These are phyloP conservation scores for Elsinoe necatrix DNA, from an alignment of 2,329 filamentous ascomycete genomes.

Conservation along the genomic window DNA sequence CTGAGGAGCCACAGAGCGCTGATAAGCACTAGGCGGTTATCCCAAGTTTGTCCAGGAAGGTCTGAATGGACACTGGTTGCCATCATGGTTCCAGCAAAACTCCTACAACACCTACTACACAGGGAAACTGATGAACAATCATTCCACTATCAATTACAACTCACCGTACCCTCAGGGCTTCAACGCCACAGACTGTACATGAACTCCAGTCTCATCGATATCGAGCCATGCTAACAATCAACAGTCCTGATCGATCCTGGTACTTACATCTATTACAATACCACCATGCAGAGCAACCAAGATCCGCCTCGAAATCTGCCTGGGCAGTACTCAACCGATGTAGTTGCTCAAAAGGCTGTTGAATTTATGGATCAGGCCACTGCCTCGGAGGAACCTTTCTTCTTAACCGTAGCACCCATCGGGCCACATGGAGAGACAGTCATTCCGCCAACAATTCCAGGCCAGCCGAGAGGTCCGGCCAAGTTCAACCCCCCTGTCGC, in stretches of 20 bases:
- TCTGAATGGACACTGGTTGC: slow-evolving; percentile 58
- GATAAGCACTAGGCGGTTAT: slow-evolving; percentile 42
- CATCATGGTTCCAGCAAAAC: slow-evolving; percentile 58
- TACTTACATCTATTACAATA: slow-evolving; percentile 60
- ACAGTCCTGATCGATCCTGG: slow-evolving; percentile 50
- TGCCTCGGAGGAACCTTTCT: slow-evolving; percentile 23
- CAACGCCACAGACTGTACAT: slow-evolving; percentile 33
- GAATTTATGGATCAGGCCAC: slow-evolving; percentile 44
- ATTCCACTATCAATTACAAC: slow-evolving; percentile 54
- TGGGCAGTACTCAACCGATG: slow-evolving; percentile 49
- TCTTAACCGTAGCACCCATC: slow-evolving; percentile 26
- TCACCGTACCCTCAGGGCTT: slow-evolving; percentile 50
- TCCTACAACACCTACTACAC: slow-evolving; percentile 66
- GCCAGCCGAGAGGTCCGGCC: slow-evolving; percentile 2
- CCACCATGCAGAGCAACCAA: slow-evolving; percentile 52
- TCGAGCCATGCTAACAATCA: slow-evolving; percentile 18
- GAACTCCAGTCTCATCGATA: neutral
- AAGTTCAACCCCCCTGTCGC: slow-evolving; percentile 38
- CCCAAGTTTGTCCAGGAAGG: slow-evolving; percentile 58
- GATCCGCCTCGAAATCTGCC: slow-evolving; percentile 48
- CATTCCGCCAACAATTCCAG: slow-evolving; percentile 10
- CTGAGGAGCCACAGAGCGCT: slow-evolving; percentile 17
- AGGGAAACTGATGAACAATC: slow-evolving; percentile 61
- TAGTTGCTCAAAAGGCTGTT: slow-evolving; percentile 51
- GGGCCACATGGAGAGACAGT: slow-evolving; percentile 26